Percentiles rank a stretch among this genome's conserved stretches.
These are phyloP conservation scores for Ilyonectria robusta DNA, from an alignment of 2,329 filamentous ascomycete genomes.

Conservation along the genomic window DNA sequence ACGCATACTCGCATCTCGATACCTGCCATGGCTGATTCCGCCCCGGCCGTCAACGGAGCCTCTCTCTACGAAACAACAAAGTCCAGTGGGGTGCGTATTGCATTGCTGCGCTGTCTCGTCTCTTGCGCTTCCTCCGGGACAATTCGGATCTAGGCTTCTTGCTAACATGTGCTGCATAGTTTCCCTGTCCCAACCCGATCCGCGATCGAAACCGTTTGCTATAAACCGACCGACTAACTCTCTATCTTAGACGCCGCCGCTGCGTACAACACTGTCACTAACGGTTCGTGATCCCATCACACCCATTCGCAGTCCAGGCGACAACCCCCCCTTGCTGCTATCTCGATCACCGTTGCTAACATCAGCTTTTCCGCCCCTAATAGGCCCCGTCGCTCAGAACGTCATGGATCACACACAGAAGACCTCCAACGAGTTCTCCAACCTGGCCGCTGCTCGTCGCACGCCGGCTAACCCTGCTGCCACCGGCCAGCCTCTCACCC, in stretches of 20 bases:
- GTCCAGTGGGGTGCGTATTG: conserved; percentile 65
- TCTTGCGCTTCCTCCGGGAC: conserved; percentile 22
- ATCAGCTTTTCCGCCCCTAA: conserved; percentile 5
- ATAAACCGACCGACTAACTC: conserved; percentile 49
- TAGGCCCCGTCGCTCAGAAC: conserved; percentile 72
- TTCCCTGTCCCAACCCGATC: conserved; percentile 13
- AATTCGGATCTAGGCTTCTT: conserved; percentile 32
- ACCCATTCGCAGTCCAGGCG: background rate
- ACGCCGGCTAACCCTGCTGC: conserved; percentile 68
- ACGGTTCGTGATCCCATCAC: conserved; percentile 55
- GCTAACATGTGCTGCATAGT: conserved; percentile 41
- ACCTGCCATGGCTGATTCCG: conserved; percentile 46
- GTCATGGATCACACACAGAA: conserved; percentile 70
- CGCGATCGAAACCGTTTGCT: conserved; percentile 19
- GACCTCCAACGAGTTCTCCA: conserved; percentile 69
- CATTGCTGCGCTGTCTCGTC: conserved; percentile 24
- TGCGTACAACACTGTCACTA: conserved; percentile 63
- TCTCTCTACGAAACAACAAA: conserved; percentile 63
- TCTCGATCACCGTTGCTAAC: conserved; percentile 31
- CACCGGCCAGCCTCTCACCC: conserved; percentile 74
- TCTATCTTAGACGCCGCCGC: conserved; percentile 61
- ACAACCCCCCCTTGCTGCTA: background rate
- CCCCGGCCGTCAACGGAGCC: conserved; percentile 61
- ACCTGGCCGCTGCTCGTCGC: conserved; percentile 70
- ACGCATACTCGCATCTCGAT: background rate